These are phyloP conservation scores for Zasmidium angulare DNA, from an alignment of 2,329 filamentous ascomycete genomes.

Conservation along the genomic window DNA sequence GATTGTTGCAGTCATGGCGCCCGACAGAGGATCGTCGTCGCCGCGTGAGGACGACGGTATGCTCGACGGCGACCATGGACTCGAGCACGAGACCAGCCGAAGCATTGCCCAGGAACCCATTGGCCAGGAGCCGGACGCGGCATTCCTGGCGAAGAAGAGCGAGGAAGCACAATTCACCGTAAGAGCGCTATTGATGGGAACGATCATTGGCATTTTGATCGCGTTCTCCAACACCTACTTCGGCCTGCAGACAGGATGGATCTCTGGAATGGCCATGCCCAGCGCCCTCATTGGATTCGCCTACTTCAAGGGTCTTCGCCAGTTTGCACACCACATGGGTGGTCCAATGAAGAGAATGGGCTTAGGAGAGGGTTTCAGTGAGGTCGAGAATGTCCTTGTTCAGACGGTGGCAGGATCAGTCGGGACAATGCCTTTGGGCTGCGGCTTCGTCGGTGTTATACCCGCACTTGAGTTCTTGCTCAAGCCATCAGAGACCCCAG, in stretches of 20 bases:
- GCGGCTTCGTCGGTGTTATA: slow-evolving; percentile 92
- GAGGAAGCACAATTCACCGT: slow-evolving; percentile 68
- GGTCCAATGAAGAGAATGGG: slow-evolving; percentile 24
- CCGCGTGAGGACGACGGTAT: slow-evolving; percentile 6
- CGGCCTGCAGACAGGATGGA: slow-evolving; percentile 86
- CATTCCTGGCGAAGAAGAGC: slow-evolving; percentile 28
- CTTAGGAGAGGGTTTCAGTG: slow-evolving; percentile 68
- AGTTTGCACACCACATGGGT: slow-evolving; percentile 61
- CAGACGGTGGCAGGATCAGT: slow-evolving; percentile 95
- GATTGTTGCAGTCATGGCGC: slow-evolving; percentile 30
- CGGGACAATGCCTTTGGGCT: slow-evolving; percentile 93
- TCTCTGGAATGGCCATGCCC: slow-evolving; percentile 93
- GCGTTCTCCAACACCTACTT: slow-evolving; percentile 99
- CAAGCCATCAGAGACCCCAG: slow-evolving; percentile 62
- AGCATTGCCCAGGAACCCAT: slow-evolving; percentile 27
- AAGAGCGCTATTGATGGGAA: slow-evolving; percentile 75
- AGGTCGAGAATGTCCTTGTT: slow-evolving; percentile 93
- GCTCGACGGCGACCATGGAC: slow-evolving; percentile 12
- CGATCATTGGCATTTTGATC: slow-evolving; percentile 83
- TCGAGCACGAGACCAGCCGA: slow-evolving; percentile 22
- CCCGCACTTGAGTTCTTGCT: slow-evolving; percentile 89
- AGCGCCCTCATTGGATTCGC: slow-evolving; percentile 92
- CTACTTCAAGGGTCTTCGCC: slow-evolving; percentile 78
- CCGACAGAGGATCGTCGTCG: slow-evolving; percentile 31
- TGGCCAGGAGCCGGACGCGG: slow-evolving; percentile 29